Base-by-base conservation (phyloP, 768 basidiomycete species). In the Suillus lakei region DNA sequence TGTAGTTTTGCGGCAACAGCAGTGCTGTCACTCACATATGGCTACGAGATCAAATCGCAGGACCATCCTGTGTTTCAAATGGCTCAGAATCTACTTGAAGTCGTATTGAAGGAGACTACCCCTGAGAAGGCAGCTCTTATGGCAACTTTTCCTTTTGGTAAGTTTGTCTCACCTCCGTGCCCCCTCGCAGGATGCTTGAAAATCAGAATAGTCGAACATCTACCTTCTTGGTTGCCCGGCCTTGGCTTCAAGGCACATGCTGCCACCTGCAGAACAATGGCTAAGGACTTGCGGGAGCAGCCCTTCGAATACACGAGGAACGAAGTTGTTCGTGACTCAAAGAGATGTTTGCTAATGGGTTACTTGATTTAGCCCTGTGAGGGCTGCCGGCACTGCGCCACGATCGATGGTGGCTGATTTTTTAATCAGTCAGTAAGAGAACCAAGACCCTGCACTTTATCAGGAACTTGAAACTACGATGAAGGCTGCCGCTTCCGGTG, bases 161-260 rank as follows among this genome's bases (percentile, higher is more conserved):
- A 34, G 66, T 34, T 48, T 16, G 26, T 18, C 44, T 18, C 36
- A 26, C 5, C 26, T 60, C 26, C 6, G 21, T 30, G 46, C 8
- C 10, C 10, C 10, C 13, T 9, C 3, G 13, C 16, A 16, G 18
- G 34, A 13, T 18, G 12, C 21, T 46, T 10, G n/a, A 50, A 54
- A 18, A 10, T 30, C 12, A 36, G 38, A 50, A 53, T 21, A 69
- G 64, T 69, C 44, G n/a, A 44, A 62, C 36, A 63, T 54, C 56
- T 69, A 34, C 68, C 66, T 3, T 63, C 63, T 8, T 69, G 68
- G 68, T 60, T 69, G 26, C 66, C 66, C 18, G 68, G 68, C 18
- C 44, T 62, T 21, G 58, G 68, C 34, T 67, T 69, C 61, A 67
- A 61, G 50, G 13, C 16, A 12, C 30, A 9, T 26, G 66, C 64